Evolutionary conservation across 2,329 filamentous ascomycete genomes (phyloP), one percentile per base, ranked within the genome.

Genomic region (Trichoderma sp.): DNA sequence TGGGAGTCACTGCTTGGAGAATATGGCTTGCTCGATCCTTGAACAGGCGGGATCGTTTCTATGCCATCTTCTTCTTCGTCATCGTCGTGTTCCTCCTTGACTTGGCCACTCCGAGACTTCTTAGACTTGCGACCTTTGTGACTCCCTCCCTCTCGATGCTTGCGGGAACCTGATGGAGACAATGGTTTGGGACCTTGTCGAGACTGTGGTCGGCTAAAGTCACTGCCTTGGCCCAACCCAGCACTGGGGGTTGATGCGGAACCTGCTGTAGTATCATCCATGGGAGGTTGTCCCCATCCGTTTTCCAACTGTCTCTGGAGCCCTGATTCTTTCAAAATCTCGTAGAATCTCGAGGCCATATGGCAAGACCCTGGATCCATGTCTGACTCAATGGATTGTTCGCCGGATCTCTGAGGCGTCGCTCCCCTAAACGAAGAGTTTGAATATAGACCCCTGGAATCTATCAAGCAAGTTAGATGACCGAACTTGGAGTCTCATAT

Each of bases 271-370:
- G n/a, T n/a, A 24, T 26, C 39, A 32, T 70, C 34, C 6, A 67
- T 5, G 43, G 63, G 63, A 12, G 18, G 36, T 18, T 62, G 61
- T 12, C 71, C 67, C 71, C 71, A 73, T 2, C 67, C 63, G 21
- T 70, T 64, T 24, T 58, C 63, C 15, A 73, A 36, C 34, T 72
- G 70, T 6, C 62, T 36, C 32, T 69, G 58, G 21, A 69, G 70
- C 24, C 72, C 70, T 15, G 72, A 71, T 15, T 73, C 70, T 58
- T 61, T 66, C 32, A 73, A 56, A 14, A 73, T 72, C 28, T 73
- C 57, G 70, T 60, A 69, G 18, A 72, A 73, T 5, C 64, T 51
- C 7, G 72, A 62, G 9, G 72, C 72, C 69, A 73, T 73, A 34
- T 69, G 58, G 43, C 70, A 72, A 26, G 30, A 47, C 14, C 47